These are phyloP conservation scores for Fusarium cyanostomum DNA, from an alignment of 2,329 filamentous ascomycete genomes.

Conservation along the genomic window DNA sequence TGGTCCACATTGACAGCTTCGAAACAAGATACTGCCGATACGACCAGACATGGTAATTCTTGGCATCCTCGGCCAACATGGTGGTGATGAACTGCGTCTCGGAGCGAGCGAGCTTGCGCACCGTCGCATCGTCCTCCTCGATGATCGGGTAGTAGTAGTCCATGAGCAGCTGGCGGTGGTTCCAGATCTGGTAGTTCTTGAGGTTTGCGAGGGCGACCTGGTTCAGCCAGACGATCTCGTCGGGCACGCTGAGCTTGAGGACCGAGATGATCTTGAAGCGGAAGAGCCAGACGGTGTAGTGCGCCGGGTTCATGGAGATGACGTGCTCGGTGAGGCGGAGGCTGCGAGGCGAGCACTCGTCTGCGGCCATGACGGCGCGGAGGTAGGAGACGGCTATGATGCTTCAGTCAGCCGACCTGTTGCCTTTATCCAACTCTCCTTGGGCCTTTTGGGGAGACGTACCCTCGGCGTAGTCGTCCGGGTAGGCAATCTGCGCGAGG, in stretches of 20 bases:
- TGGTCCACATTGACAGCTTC: constrained; percentile 74
- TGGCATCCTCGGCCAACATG: constrained; percentile 87
- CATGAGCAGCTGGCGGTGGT: constrained; percentile 73
- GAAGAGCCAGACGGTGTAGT: constrained; percentile 99
- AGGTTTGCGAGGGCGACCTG: constrained; percentile 81
- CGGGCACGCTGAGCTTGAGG: constrained; percentile 69
- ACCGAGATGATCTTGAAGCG: constrained; percentile 80
- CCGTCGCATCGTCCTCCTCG: constrained; percentile 62
- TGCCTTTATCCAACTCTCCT: constrained; percentile 3
- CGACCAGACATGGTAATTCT: constrained; percentile 99
- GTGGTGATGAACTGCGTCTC: constrained; percentile 80
- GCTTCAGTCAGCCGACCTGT: constrained; percentile 30
- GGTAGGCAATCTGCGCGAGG: constrained; percentile 92
- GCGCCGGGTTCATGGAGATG: constrained; percentile 92
- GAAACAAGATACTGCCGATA: constrained; percentile 80
- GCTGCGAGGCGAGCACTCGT: constrained; percentile 83
- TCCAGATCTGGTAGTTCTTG: constrained; percentile 99
- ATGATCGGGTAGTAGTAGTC: constrained; percentile 68
- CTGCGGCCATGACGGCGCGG: constrained; percentile 88
- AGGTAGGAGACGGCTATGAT: constrained; percentile 84
- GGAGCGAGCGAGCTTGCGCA: constrained; percentile 66
- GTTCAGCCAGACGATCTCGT: constrained; percentile 89
- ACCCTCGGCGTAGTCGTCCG: constrained; percentile 86
- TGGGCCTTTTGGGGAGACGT: constrained; percentile 38
- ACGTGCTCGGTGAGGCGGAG: constrained; percentile 87